Base-by-base conservation (phyloP, 257 asterid genomes). In the Coffea eugenioides region DNA sequence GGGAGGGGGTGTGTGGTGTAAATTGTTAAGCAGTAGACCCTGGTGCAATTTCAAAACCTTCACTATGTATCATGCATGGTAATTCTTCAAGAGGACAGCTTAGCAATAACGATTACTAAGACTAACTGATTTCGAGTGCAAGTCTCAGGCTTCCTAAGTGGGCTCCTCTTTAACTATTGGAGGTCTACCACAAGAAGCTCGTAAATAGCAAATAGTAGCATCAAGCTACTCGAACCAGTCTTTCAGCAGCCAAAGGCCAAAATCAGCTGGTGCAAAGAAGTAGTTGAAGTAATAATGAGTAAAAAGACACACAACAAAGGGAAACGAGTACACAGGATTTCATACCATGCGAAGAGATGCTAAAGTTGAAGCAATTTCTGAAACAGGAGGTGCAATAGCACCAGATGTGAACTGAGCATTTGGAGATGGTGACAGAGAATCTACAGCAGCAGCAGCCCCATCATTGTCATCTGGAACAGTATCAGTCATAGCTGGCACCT, bases 281-380 rank as follows among this genome's bases (percentile, higher is more conserved):
- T 25, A 16, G 68, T 56, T 54, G n/a, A 49, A 62, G 41, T 36
- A 43, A 39, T 7, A 64, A 45, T 34, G 51, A 74, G 21, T 23
- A 56, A 46, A 74, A 25, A 36, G 1, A 54, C 11, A 27, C 20
- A 9, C 11, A 52, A 45, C 46, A 69, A 46, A 51, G 39, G 48
- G 64, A 52, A 25, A 25, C 27, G 51, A 61, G 16, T 39, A 36
- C 31, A 27, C 1, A 48, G 5, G 13, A 6, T 21, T 82, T 81
- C 91, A 82, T 90, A 96, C 99, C 94, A 72, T 85, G 75, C 97
- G 97, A 80, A 96, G 97, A 79, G 97, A 92, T 81, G 95, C 91
- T 77, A 90, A 69, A 80, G 94, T 93, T 3, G 97, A 80, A 84
- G 95, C 94, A 80, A 86, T 91, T 88, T 93, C 99, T 56, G 93